Conservation (phyloP, 352 stramenopile genomes). For the Phytophthora fragariaefolia region DNA sequence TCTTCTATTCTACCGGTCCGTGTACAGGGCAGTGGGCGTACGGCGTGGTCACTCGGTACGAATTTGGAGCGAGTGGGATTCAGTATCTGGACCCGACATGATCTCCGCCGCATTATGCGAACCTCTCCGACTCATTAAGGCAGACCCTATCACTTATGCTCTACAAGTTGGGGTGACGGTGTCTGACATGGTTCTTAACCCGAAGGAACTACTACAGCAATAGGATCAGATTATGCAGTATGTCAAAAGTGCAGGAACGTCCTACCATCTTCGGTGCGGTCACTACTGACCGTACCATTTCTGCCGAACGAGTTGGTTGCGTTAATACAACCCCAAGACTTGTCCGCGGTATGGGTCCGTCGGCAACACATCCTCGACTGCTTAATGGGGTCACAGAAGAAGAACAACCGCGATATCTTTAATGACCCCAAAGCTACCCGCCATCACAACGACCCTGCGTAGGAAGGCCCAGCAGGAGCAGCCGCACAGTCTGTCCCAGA, state of each 20-base stretch:
- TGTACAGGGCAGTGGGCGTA: not conserved
- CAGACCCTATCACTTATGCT: not conserved
- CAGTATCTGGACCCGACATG: not conserved
- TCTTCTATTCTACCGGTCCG: not conserved
- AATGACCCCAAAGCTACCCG: too few relatives aligned
- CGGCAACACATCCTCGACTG: not conserved
- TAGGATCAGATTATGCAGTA: not conserved
- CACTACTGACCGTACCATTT: not conserved
- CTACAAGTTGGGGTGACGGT: not conserved
- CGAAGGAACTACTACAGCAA: not conserved
- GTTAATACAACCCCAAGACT: not conserved
- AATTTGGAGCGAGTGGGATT: not conserved
- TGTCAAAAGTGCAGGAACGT: not conserved
- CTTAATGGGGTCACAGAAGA: not conserved
- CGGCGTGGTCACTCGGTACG: not conserved
- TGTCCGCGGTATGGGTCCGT: not conserved
- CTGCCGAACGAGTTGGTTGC: not conserved
- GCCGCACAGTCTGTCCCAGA: not conserved
- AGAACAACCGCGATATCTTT: not conserved
- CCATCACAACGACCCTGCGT: too few relatives aligned
- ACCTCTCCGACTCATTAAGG: not conserved
- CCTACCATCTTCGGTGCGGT: not conserved
- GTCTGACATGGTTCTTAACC: not conserved
- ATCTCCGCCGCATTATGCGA: not conserved
- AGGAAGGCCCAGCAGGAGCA: not conserved